Evolutionary conservation across 2,329 filamentous ascomycete species (phyloP).

Genomic region (Xylariales sp.): DNA sequence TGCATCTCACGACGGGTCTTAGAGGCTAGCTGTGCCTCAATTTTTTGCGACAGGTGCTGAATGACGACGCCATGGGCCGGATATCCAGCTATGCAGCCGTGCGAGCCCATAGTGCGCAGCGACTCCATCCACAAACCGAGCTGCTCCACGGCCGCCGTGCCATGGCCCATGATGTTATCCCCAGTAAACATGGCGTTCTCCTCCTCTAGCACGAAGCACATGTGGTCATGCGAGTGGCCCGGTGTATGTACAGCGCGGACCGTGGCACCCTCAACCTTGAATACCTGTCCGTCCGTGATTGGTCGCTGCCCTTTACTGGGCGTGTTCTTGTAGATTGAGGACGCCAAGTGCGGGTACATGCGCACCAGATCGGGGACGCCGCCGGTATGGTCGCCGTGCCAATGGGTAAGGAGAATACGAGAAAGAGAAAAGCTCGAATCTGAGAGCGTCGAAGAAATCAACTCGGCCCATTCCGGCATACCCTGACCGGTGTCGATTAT

Average conservation of each 20-base stretch:
- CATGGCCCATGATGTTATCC: conserved; percentile 87
- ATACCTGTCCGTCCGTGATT: conserved; percentile 65
- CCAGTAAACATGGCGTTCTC: conserved; percentile 86
- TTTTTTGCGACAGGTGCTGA: conserved; percentile 75
- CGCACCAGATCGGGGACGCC: conserved; percentile 76
- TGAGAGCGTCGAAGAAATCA: conserved; percentile 51
- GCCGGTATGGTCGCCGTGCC: conserved; percentile 86
- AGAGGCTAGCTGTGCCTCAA: conserved; percentile 83
- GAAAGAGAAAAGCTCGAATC: conserved; percentile 50
- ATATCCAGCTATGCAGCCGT: conserved; percentile 76
- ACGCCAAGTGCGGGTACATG: conserved; percentile 66
- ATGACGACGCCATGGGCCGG: conserved; percentile 87
- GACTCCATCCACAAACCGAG: conserved; percentile 53
- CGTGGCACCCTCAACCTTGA: conserved; percentile 57
- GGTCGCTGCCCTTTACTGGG: conserved; percentile 62
- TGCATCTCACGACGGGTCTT: conserved; percentile 81
- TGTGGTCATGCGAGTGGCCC: conserved; percentile 83
- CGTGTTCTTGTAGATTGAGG: conserved; percentile 71
- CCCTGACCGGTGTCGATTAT: conserved; percentile 81
- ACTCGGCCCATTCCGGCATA: conserved; percentile 65
- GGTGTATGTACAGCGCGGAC: conserved; percentile 54
- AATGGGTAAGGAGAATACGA: conserved; percentile 83
- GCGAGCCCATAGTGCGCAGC: conserved; percentile 64
- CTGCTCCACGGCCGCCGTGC: conserved; percentile 85
- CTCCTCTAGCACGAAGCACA: conserved; percentile 80